phyloP scores from a whole-genome alignment of 2,329 filamentous ascomycete genomes.

The Calonectria multiphialidica region DNA sequence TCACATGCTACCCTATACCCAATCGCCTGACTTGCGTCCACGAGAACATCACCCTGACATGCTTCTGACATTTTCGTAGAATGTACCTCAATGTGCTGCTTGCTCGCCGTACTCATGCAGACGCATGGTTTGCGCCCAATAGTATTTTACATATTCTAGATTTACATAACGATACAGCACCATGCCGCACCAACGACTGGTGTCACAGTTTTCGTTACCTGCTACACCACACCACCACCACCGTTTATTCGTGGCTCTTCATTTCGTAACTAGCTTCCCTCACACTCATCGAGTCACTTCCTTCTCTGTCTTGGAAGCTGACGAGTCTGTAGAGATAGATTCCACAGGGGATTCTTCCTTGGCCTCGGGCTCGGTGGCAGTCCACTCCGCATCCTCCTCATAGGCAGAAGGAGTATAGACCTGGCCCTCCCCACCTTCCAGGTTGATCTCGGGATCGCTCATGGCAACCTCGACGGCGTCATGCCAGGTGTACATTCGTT shows the following conservation, averaged over 20 bases:
- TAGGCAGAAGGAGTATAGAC: slow-evolving; percentile 62
- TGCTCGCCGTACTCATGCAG: background rate
- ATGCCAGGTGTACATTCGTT: slow-evolving; percentile 90
- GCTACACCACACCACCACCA: background rate
- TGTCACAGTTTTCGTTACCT: slow-evolving; percentile 1
- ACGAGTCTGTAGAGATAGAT: slow-evolving; percentile 24
- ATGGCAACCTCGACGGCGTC: slow-evolving; percentile 77
- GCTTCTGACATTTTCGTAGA: background rate
- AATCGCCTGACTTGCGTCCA: background rate
- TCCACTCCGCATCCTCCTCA: slow-evolving; percentile 50
- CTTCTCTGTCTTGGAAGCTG: slow-evolving; percentile 37
- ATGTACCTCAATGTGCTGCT: background rate
- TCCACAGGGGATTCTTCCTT: slow-evolving; percentile 28
- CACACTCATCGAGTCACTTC: slow-evolving; percentile 31
- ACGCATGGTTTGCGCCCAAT: slow-evolving; percentile 27
- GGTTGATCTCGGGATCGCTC: slow-evolving; percentile 75
- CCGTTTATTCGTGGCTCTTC: background rate
- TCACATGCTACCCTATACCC: slow-evolving; percentile 10
- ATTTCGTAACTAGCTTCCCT: background rate
- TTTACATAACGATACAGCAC: slow-evolving; percentile 38
- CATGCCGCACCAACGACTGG: background rate
- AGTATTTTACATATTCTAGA: slow-evolving; percentile 44
- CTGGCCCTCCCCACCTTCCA: slow-evolving; percentile 59
- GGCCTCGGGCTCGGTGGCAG: slow-evolving; percentile 31
- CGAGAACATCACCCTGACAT: background rate